phyloP scores from a whole-genome alignment of 2,329 filamentous ascomycete species.

The Colletotrichum sidae region DNA sequence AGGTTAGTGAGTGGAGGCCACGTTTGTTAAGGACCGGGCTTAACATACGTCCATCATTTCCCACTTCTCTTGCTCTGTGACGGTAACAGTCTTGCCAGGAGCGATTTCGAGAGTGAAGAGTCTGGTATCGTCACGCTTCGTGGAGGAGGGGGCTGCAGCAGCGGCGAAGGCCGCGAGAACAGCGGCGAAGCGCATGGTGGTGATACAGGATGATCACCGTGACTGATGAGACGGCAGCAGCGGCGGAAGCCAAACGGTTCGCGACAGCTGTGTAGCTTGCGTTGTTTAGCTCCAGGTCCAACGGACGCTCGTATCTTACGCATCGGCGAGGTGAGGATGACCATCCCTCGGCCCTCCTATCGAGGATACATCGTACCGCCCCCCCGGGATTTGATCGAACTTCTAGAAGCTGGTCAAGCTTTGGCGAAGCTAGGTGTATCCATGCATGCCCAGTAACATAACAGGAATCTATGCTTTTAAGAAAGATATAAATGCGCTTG shows the following conservation, averaged over 20 bases:
- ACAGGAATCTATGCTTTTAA: conserved; percentile 13
- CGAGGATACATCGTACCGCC: too few species aligned
- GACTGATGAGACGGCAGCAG: too few species aligned
- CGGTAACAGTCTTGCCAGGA: conserved; percentile 40
- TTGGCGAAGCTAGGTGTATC: neutral
- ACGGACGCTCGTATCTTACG: too few species aligned
- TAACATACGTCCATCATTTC: conserved; percentile 41
- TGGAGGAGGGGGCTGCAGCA: conserved; percentile 27
- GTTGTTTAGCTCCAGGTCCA: too few species aligned
- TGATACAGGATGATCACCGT: neutral
- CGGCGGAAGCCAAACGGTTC: too few species aligned
- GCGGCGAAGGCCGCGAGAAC: conserved; percentile 40
- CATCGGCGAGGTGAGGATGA: too few species aligned
- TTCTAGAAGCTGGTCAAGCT: too few species aligned
- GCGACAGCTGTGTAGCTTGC: too few species aligned
- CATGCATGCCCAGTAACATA: conserved; percentile 26
- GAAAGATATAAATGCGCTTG: neutral
- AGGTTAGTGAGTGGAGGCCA: neutral
- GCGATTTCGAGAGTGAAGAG: conserved; percentile 40
- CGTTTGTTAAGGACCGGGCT: neutral
- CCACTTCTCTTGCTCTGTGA: conserved; percentile 43
- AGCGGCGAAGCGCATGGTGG: conserved; percentile 38
- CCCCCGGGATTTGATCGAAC: too few species aligned
- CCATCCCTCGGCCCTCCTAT: too few species aligned
- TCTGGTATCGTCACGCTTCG: conserved; percentile 32